Base-by-base conservation (phyloP, 1,284 basidiomycete genomes). In the Austroboletus novae-zelandiae region DNA sequence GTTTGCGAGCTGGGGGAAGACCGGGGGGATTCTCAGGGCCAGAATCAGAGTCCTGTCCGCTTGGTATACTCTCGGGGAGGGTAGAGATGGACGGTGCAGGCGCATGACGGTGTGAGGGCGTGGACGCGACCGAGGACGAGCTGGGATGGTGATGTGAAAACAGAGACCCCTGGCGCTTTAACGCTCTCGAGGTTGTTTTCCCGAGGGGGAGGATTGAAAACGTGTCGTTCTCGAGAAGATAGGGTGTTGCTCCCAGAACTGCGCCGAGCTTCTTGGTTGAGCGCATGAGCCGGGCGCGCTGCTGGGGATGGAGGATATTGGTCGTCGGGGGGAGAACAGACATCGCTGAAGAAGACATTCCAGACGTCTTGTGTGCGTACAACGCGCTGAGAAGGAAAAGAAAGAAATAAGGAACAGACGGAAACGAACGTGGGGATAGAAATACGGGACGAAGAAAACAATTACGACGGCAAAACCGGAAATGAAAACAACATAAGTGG, bases 211-310 rank as follows among this genome's bases (percentile, higher is more conserved):
- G 61, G 7, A 64, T 43, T 1, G 58, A 46, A 37, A 62, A 53
- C 3, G 42, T 49, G 45, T 61, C 64, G 36, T 57, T 53, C 37
- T 83, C 83, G 37, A 80, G 47, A 41, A 82, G 64, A 50, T 71
- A 71, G 0, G 83, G 81, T 1, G 79, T 79, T 3, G 76, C 70
- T 18, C 84, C 83, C 29, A 84, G 72, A 29, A 86, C 69, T 0
- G 73, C 71, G 17, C 74, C 78, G 36, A 84, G 72, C 59, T 86
- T 86, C 54, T 80, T 72, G 1, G 82, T 76, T 0, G 83, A 80
- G 43, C 78, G 77, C 39, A 84, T 70, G 23, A 83, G 75, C 46
- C 79, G 79, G 7, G 71, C 59, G 14, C 81, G 79, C 53, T 83
- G 74, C 40, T 70, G 66, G 0, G 70, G 61, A 45, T 74, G 69